Conservation (phyloP, 371 early-diverging fungal genomes). For the Mortierella sp. region DNA sequence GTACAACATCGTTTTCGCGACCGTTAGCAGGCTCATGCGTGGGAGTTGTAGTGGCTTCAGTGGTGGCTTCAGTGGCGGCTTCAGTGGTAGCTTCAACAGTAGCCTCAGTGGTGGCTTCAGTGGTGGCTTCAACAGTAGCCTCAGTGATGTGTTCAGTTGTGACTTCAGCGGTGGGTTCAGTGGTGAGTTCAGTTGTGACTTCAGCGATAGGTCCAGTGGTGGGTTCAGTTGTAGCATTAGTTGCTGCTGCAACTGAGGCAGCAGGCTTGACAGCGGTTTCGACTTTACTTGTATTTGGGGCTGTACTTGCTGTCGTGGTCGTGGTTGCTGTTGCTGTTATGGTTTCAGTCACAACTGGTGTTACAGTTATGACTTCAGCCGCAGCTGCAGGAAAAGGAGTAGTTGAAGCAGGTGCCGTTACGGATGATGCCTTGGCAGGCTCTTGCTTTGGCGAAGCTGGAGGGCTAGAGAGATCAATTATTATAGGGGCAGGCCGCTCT, state of each 20-base stretch:
- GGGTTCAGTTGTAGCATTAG: not conserved
- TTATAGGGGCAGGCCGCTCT: not conserved
- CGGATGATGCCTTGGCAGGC: not conserved
- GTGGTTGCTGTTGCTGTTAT: not conserved
- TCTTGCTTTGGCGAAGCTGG: constrained; percentile 5
- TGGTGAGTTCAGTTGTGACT: too few species aligned
- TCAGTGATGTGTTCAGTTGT: too few species aligned
- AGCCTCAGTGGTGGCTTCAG: too few species aligned
- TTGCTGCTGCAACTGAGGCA: not conserved
- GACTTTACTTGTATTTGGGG: too few species aligned
- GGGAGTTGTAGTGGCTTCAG: too few species aligned
- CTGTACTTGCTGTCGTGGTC: too few species aligned
- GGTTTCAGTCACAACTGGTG: not conserved
- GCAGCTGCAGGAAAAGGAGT: too few species aligned
- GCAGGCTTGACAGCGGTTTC: too few species aligned
- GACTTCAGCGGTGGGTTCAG: too few species aligned
- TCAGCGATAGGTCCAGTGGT: too few species aligned
- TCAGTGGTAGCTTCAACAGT: not conserved
- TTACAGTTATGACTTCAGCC: not conserved
- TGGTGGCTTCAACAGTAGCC: too few species aligned
- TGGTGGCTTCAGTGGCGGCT: not conserved
- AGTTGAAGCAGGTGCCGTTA: not conserved
- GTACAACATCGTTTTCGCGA: not conserved
- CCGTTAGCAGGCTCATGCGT: not conserved
- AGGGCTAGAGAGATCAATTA: constrained; percentile 10